These are phyloP conservation scores for Heterobasidion parviporum DNA, from an alignment of 1,284 basidiomycete species.

Conservation along the genomic window DNA sequence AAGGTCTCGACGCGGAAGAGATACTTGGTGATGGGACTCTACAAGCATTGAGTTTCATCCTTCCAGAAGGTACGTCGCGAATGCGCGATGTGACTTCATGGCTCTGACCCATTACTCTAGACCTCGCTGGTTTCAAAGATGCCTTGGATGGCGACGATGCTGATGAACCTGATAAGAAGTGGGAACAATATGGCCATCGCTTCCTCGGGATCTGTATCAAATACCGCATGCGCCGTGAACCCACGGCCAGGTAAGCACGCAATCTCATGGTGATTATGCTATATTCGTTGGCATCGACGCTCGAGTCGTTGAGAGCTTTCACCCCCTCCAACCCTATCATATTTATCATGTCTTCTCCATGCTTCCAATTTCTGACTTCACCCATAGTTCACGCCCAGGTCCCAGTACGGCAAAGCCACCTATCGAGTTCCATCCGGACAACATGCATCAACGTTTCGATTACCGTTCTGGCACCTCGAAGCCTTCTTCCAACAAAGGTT, in stretches of 20 bases:
- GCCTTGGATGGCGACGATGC: not conserved
- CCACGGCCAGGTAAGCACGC: not conserved
- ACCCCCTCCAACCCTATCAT: not conserved
- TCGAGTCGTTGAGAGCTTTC: not conserved
- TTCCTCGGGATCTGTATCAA: constrained; percentile 7
- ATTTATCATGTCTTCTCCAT: not conserved
- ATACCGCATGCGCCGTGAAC: not conserved
- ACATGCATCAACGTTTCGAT: not conserved
- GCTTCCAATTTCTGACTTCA: not conserved
- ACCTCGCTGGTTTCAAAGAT: constrained; percentile 4
- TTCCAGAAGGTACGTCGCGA: constrained; percentile 12
- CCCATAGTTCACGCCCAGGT: too few relatives aligned
- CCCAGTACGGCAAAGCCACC: not conserved
- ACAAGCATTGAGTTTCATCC: constrained; percentile 8
- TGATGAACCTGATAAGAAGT: not conserved
- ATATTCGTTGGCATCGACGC: too few relatives aligned
- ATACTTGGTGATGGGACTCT: constrained; percentile 12
- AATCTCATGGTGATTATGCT: not conserved
- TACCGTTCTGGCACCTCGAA: not conserved
- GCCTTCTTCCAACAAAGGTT: too few relatives aligned
- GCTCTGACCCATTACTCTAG: not conserved
- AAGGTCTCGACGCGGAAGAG: not conserved
- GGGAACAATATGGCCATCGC: not conserved
- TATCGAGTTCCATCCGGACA: not conserved
- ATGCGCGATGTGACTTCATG: not conserved